Evolutionary conservation across 2,329 filamentous ascomycete genomes (phyloP).

Genomic region (Clonostachys rhizophaga): DNA sequence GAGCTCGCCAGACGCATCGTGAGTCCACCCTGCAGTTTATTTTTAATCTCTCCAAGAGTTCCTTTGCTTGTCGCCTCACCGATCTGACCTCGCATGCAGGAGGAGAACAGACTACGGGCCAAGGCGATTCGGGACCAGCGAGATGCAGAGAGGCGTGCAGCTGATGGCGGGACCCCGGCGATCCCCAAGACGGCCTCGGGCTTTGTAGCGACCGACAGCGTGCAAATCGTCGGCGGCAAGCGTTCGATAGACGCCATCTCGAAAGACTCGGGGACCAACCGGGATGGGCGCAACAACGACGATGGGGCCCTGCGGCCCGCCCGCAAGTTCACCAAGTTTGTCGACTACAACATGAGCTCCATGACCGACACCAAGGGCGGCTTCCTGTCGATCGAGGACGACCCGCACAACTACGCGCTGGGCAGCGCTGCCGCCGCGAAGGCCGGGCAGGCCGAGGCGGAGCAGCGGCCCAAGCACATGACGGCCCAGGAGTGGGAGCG

Average conservation of each 20-base stretch:
- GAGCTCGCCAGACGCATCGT: constrained; percentile 6
- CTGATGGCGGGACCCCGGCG: constrained; percentile 28
- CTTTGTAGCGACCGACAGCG: constrained; percentile 65
- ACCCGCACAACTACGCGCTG: constrained; percentile 79
- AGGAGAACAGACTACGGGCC: constrained; percentile 81
- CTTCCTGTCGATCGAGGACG: constrained; percentile 86
- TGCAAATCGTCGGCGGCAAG: constrained; percentile 57
- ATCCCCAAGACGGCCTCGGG: constrained; percentile 54
- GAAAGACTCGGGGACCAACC: constrained; percentile 46
- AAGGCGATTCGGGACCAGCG: constrained; percentile 78
- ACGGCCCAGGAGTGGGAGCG: constrained; percentile 88
- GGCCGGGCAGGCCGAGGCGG: constrained; percentile 17
- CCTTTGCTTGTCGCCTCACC: too few relatives aligned
- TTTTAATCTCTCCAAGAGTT: too few relatives aligned
- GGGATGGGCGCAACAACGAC: constrained; percentile 57
- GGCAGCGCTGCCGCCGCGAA: constrained; percentile 27
- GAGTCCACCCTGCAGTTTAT: not conserved
- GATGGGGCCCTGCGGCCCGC: constrained; percentile 65
- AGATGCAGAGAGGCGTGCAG: constrained; percentile 55
- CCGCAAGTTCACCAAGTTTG: constrained; percentile 86
- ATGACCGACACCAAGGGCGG: constrained; percentile 98
- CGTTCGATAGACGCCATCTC: constrained; percentile 65
- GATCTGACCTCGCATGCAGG: constrained; percentile 42
- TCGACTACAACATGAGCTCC: constrained; percentile 96
- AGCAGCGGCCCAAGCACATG: constrained; percentile 80